Base-by-base conservation (phyloP, 805 yeast genomes). In the Pichia scutulata region DNA sequence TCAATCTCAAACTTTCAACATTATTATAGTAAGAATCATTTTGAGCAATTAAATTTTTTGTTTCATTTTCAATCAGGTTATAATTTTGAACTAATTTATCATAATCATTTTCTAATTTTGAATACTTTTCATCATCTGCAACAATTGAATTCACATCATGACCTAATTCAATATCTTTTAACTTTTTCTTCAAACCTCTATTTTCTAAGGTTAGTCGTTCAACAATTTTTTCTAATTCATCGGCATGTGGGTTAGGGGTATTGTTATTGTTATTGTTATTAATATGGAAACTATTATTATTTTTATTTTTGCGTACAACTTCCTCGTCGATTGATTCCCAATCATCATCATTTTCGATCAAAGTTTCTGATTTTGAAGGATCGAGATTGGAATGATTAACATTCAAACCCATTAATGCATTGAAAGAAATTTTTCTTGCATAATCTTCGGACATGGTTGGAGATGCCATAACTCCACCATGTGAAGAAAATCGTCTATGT, bases 381-480 rank as follows among this genome's bases (percentile, higher is more conserved):
- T 40, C n/a, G n/a, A 39, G 5, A n/a, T 22, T 22, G 5, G 3
- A 5, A 23, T 23, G 23, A 7, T 16, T 7, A 24, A 25, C 21
- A 23, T 26, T 25, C 14, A 42, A 19, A 19, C 57, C 57, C 10
- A 47, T 50, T 7, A 64, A 49, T 1, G 64, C 58, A 39, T 52
- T 59, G 5, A 64, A 52, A 1, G 68, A 62, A 5, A 58, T 12
- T 30, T 65, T 52, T 13, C 51, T 48, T 9, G 49, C 48, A 6
- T 41, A 13, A 18, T 45, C 50, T 13, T 53, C 55, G 7, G 60
- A 48, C 52, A 46, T n/a, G 3, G 25, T 49, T 3, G 67, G 66
- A 4, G 65, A 56, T 7, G 60, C 60, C 22, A 63, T 53, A 14
- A 57, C 46, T 3, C 50, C 55, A 4, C 47, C 53, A 40, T 47